Conservation (phyloP, 495 filamentous ascomycete genomes). For the Xylaria flabelliformis region DNA sequence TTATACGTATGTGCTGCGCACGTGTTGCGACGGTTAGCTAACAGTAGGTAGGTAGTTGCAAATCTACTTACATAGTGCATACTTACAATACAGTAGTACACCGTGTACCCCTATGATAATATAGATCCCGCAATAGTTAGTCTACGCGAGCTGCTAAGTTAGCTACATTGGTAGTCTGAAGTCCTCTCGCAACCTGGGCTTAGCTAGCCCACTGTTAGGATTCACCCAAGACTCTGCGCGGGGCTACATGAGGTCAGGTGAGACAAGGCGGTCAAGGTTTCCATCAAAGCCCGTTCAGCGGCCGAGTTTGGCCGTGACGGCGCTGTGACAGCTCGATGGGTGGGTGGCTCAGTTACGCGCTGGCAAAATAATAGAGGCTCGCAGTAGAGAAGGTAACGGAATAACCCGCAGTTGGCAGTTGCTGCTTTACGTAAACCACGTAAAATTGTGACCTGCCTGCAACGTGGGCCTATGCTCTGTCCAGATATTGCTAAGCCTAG, state of each 20-base stretch:
- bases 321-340: neutral
- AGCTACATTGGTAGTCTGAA: neutral
- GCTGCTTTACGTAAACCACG: neutral
- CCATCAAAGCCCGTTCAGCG: slow-evolving; percentile 2
- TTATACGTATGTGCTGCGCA: neutral
- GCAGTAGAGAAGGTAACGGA: slow-evolving; percentile 11
- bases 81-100: neutral
- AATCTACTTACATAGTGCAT: neutral
- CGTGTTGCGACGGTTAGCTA: slow-evolving; percentile 8
- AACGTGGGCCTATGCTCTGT: neutral
- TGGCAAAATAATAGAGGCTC: neutral
- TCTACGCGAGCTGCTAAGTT: neutral
- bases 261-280: slow-evolving; percentile 20
- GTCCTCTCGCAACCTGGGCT: slow-evolving; percentile 5
- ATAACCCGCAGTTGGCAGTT: slow-evolving; percentile 13
- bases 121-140: neutral
- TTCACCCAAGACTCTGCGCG: slow-evolving; percentile 16
- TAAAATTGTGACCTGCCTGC: neutral
- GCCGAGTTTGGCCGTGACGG: neutral
- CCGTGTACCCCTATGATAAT: neutral
- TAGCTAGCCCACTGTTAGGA: slow-evolving; percentile 23
- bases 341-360: neutral
- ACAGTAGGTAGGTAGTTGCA: neutral
- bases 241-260: slow-evolving; percentile 15
- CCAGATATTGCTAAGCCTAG: no score